A percentile compares a stretch with the other conserved stretches of the same genome.
These are phyloP conservation scores for Gossypium lobatum DNA, from an alignment of 441 rosid species.

Conservation along the genomic window DNA sequence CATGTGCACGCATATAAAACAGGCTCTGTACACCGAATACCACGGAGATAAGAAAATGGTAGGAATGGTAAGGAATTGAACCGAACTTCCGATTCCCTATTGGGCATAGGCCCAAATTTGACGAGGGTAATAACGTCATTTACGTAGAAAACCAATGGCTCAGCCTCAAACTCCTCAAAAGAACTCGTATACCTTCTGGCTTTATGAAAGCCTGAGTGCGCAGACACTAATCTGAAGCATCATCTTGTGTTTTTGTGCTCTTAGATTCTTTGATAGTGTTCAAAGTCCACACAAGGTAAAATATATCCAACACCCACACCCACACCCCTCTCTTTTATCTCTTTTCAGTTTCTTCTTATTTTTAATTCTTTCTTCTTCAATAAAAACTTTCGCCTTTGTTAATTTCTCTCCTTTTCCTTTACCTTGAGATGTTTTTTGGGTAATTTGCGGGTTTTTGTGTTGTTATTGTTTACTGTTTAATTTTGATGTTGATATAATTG, in stretches of 20 bases:
- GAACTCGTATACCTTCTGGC: not conserved
- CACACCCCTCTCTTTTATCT: not conserved
- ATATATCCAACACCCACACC: not conserved
- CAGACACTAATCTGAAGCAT: not conserved
- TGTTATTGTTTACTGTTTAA: not conserved
- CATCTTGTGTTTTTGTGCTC: not conserved
- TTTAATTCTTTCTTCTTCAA: not conserved
- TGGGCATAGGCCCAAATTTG: not conserved
- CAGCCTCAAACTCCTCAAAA: not conserved
- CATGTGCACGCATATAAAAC: too few relatives aligned
- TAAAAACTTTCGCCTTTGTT: not conserved
- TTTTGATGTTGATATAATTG: not conserved
- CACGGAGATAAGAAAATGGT: too few relatives aligned
- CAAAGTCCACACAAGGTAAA: not conserved
- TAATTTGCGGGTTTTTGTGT: not conserved
- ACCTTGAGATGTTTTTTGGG: not conserved
- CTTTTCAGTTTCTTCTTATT: not conserved
- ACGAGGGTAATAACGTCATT: not conserved
- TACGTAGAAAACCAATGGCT: not conserved
- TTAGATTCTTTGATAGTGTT: not conserved
- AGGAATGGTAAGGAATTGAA: too few relatives aligned
- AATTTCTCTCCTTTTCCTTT: not conserved
- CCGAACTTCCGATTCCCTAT: not conserved
- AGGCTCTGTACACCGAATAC: too few relatives aligned
- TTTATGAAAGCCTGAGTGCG: not conserved